A percentile compares a stretch with the other conserved stretches of the same genome.
Conservation (phyloP, 1,139 yeast genomes). For the Lodderomyces metapsilosis region DNA sequence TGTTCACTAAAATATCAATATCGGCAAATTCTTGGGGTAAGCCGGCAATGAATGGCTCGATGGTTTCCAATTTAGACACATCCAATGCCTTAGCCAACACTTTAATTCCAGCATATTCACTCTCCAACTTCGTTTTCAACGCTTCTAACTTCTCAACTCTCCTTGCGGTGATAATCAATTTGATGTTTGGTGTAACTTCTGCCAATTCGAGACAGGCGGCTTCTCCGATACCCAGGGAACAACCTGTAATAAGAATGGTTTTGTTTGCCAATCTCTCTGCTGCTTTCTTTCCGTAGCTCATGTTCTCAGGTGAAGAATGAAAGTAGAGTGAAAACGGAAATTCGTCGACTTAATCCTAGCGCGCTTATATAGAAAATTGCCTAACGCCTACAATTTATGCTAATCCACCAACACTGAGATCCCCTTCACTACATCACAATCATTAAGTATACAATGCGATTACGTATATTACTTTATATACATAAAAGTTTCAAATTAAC, state of each 20-base stretch:
- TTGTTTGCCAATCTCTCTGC: slow-evolving; percentile 47
- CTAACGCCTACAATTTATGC: too few species aligned
- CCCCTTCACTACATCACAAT: neutral
- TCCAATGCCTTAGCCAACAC: slow-evolving; percentile 58
- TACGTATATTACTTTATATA: neutral
- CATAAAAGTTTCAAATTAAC: slow-evolving; percentile 3
- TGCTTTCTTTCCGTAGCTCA: slow-evolving; percentile 45
- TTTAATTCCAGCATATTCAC: slow-evolving; percentile 46
- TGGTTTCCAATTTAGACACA: slow-evolving; percentile 51
- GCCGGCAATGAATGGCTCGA: slow-evolving; percentile 49
- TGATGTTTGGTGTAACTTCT: slow-evolving; percentile 62
- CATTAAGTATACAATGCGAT: slow-evolving; percentile 1
- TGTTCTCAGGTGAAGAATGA: slow-evolving; percentile 11
- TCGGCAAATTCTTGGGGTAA: slow-evolving; percentile 54
- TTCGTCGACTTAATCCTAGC: neutral
- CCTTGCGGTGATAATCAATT: slow-evolving; percentile 69
- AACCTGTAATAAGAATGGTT: slow-evolving; percentile 35
- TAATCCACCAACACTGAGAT: too few species aligned
- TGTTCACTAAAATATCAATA: slow-evolving; percentile 69
- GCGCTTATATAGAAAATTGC: neutral
- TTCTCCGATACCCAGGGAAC: slow-evolving; percentile 57
- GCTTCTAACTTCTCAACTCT: slow-evolving; percentile 53
- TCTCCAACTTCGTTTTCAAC: slow-evolving; percentile 44
- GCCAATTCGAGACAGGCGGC: slow-evolving; percentile 78
- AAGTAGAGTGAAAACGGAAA: neutral